These are phyloP conservation scores for Leishmania martiniquensis DNA, from an alignment of 208 protist genomes.

Conservation along the genomic window DNA sequence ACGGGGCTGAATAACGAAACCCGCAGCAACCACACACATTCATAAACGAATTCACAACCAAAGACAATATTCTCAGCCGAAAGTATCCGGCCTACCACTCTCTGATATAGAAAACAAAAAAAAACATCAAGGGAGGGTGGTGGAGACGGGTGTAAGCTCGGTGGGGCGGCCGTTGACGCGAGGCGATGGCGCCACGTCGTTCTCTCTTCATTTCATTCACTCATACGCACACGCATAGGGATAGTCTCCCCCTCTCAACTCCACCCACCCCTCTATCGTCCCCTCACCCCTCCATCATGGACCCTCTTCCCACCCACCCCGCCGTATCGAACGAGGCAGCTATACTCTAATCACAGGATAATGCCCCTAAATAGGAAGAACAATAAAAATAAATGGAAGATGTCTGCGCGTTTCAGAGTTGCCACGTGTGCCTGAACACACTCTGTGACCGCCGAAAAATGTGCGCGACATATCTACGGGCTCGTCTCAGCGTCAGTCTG, in stretches of 20 bases:
- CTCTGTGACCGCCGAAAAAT: background rate
- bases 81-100: background rate
- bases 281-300: background rate
- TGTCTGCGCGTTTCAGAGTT: background rate
- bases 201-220: background rate
- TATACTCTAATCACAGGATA: background rate
- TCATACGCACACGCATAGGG: slow-evolving; percentile 1
- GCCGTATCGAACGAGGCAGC: background rate
- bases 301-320: background rate
- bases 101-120: background rate
- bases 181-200: background rate
- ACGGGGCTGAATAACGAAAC: background rate
- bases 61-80: background rate
- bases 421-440: background rate
- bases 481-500: background rate
- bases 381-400: background rate
- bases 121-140: background rate
- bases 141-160: background rate
- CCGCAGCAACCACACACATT: slow-evolving; percentile 6
- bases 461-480: background rate
- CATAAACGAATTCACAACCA: slow-evolving; percentile 2
- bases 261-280: background rate
- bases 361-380: background rate
- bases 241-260: too few species aligned
- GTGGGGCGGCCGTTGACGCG: background rate